phyloP scores from a whole-genome alignment of 225 moss, liverwort and hornwort species.

The Pseudoscleropodium purum region DNA sequence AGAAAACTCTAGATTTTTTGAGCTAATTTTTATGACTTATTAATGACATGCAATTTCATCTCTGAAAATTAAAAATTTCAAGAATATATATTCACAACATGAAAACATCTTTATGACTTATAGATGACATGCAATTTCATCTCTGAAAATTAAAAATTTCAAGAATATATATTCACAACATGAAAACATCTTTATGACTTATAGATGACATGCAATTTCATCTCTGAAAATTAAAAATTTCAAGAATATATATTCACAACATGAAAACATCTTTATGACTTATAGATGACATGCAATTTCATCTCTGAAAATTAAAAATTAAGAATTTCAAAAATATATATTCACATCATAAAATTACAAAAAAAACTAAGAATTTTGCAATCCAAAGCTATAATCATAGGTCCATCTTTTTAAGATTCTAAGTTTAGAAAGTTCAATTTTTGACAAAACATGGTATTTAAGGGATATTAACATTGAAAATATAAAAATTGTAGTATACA shows the following conservation, averaged over 20 bases:
- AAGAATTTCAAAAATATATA: background rate
- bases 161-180: too few relatives aligned
- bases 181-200: too few relatives aligned
- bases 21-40: too few relatives aligned
- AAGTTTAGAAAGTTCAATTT: background rate
- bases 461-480: background rate
- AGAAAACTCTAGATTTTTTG: too few relatives aligned
- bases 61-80: background rate
- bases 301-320: background rate
- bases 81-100: background rate
- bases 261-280: too few relatives aligned
- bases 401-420: fast-evolving
- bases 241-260: too few relatives aligned
- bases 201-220: too few relatives aligned
- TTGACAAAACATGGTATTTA: background rate
- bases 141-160: too few relatives aligned
- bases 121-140: too few relatives aligned
- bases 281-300: background rate
- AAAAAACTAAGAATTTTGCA: too few relatives aligned
- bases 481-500: background rate
- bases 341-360: background rate
- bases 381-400: background rate
- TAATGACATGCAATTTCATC: background rate
- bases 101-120: too few relatives aligned
- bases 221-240: too few relatives aligned